These are phyloP conservation scores for Eucalyptus viminalis DNA, from an alignment of 345 rosid species.

Conservation along the genomic window DNA sequence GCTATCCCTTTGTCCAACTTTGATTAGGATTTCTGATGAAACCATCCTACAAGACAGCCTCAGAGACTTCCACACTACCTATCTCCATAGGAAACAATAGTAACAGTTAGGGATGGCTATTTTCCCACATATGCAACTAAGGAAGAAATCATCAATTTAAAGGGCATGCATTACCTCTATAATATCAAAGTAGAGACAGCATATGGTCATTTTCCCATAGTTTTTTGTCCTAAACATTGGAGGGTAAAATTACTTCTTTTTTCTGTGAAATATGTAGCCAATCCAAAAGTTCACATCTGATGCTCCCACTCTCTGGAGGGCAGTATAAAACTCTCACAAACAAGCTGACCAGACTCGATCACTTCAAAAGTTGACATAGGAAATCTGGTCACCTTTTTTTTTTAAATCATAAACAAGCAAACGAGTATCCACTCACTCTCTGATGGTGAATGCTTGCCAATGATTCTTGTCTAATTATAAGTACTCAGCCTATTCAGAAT, in stretches of 20 bases:
- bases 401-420: background rate
- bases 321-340: background rate
- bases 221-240: background rate
- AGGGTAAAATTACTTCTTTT: background rate
- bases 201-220: background rate
- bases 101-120: background rate
- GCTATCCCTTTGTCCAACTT: background rate
- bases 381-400: background rate
- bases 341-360: background rate
- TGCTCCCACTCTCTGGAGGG: background rate
- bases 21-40: background rate
- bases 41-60: background rate
- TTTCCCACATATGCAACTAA: background rate
- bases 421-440: background rate
- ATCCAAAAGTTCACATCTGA: background rate
- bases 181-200: background rate
- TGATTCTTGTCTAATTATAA: background rate
- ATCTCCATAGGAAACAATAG: background rate
- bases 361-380: background rate
- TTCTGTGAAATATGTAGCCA: background rate
- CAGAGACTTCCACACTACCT: background rate
- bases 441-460: background rate
- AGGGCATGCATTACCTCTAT: background rate
- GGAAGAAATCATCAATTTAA: background rate
- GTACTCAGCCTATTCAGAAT: background rate